phyloP scores from a whole-genome alignment of 2,329 filamentous ascomycete species.

The Endocalyx cinctus region DNA sequence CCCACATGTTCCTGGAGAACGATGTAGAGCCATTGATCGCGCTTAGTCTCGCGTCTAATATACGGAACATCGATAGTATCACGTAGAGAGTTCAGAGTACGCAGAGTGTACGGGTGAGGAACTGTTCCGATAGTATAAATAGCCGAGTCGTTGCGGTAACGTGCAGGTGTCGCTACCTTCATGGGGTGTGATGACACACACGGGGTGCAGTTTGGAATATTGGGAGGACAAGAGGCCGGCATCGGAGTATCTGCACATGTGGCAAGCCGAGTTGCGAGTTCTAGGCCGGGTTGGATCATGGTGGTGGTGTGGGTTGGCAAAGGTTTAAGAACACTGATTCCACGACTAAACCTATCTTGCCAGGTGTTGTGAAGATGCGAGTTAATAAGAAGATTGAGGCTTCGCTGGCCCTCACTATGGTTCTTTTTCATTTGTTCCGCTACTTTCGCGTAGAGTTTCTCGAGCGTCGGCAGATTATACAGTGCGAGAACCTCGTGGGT shows the following conservation, averaged over 20 bases:
- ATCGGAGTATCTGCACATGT: constrained; percentile 71
- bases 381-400: constrained; percentile 73
- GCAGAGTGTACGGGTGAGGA: constrained; percentile 85
- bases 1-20: constrained; percentile 68
- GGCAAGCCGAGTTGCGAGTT: constrained; percentile 70
- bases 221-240: constrained; percentile 78
- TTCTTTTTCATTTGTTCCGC: constrained; percentile 55
- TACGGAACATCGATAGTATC: constrained; percentile 58
- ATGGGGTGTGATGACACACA: constrained; percentile 64
- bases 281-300: constrained; percentile 64
- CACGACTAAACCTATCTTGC: constrained; percentile 71
- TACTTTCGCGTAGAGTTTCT: constrained; percentile 62
- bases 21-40: constrained; percentile 73
- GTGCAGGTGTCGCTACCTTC: constrained; percentile 60
- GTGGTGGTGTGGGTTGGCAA: constrained; percentile 69
- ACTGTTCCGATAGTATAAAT: constrained; percentile 82
- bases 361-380: constrained; percentile 81
- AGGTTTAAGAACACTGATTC: constrained; percentile 79
- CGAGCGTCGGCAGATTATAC: constrained; percentile 63
- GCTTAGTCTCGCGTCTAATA: constrained; percentile 62
- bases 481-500: constrained; percentile 67
- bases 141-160: constrained; percentile 66
- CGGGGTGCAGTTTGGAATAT: constrained; percentile 66
- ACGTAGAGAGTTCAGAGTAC: constrained; percentile 60
- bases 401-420: constrained; percentile 55